These are phyloP conservation scores for maize (Zea mays) DNA, from an alignment of 176 grass and related monocot genomes.

Conservation along the genomic window Zm-B73-REFERENCE-NAM-5.0 NC_050097.1:238754001-238754500, in stretches of 20 bases:
- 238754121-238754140: slow-evolving; percentile 8
- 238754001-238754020: slow-evolving; percentile 17
- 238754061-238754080: slow-evolving; percentile 13
- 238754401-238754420: slow-evolving; percentile 17
- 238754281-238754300: neutral
- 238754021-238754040: slow-evolving; percentile 23
- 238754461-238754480: neutral
- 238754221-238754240: neutral
- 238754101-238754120: slow-evolving; percentile 12
- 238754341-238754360: slow-evolving; percentile 9
- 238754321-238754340: slow-evolving; percentile 15
- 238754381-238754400: slow-evolving; percentile 32
- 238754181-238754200: slow-evolving; percentile 10
- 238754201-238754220: neutral
- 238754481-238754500: neutral
- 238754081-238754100: slow-evolving; percentile 11
- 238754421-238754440: slow-evolving; percentile 18
- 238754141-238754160: neutral
- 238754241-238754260: neutral
- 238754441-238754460: slow-evolving; percentile 18
- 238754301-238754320: neutral
- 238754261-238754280: slow-evolving; percentile 9
- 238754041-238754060: slow-evolving; percentile 28
- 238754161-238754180: neutral
- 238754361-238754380: neutral